A percentile compares a stretch with the other conserved stretches of the same genome.
Conservation (phyloP, 768 basidiomycete species). For the Amanita phalloides region DNA sequence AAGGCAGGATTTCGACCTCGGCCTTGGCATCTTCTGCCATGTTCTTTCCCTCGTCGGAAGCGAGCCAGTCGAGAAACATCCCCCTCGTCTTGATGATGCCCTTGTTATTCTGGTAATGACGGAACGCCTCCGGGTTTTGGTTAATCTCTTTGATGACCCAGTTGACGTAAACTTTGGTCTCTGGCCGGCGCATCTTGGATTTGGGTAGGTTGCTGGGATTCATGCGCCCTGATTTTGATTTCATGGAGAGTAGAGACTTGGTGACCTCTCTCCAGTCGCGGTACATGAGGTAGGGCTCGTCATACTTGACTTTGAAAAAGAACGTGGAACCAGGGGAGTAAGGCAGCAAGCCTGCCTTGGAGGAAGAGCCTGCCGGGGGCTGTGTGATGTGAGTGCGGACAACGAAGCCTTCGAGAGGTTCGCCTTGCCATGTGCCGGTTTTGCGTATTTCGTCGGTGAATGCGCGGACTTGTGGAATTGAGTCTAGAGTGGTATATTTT, state of each 20-base stretch:
- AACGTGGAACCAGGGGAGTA: conserved; percentile 77
- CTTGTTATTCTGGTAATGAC: conserved; percentile 52
- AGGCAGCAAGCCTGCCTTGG: conserved; percentile 36
- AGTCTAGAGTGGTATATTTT: conserved; percentile 39
- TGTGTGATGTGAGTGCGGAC: conserved; percentile 62
- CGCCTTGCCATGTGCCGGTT: conserved; percentile 72
- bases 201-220: conserved; percentile 35
- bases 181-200: conserved; percentile 60
- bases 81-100: conserved; percentile 84
- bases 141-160: conserved; percentile 80
- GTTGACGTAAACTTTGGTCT: conserved; percentile 68
- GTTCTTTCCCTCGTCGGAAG: conserved; percentile 31
- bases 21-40: conserved; percentile 9
- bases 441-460: conserved; percentile 64
- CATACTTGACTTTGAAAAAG: conserved; percentile 99
- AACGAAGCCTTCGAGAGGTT: conserved; percentile 89
- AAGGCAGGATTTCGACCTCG: not conserved
- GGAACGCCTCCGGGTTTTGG: conserved; percentile 47
- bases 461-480: conserved; percentile 52
- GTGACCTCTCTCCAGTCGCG: conserved; percentile 96
- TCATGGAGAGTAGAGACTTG: conserved; percentile 48
- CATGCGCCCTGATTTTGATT: conserved; percentile 17
- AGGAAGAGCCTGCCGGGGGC: conserved; percentile 19
- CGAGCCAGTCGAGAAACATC: conserved; percentile 62
- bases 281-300: conserved; percentile 98